Percentiles rank a stretch among this genome's conserved stretches.
Conservation (phyloP, 2,329 filamentous ascomycete species). For the Penicillium sp. region DNA sequence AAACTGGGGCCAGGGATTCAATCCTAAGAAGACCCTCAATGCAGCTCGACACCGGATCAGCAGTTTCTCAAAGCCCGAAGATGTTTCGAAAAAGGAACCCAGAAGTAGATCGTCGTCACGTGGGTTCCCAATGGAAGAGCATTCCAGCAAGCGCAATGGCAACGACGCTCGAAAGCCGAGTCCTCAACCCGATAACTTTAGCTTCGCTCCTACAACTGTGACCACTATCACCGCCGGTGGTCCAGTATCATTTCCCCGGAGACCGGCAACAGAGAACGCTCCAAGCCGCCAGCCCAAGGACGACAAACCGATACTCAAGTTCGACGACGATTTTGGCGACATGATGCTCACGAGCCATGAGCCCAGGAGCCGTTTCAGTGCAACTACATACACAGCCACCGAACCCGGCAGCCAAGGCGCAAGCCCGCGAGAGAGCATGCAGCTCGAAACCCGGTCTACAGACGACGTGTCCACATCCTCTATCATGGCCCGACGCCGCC, state of each 20-base stretch:
- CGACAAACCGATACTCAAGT: constrained; percentile 19
- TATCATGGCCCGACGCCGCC: constrained; percentile 42
- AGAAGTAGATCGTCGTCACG: constrained; percentile 56
- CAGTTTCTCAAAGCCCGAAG: constrained; percentile 54
- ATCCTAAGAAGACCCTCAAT: constrained; percentile 33
- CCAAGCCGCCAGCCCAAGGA: constrained; percentile 10
- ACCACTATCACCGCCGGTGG: constrained; percentile 33
- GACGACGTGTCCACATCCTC: constrained; percentile 24
- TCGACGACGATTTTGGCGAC: constrained; percentile 32
- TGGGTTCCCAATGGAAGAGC: constrained; percentile 24
- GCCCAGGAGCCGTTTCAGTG: constrained; percentile 61
- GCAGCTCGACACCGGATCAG: constrained; percentile 28
- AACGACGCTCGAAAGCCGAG: constrained; percentile 22
- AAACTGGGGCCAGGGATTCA: constrained; percentile 36
- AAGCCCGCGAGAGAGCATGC: constrained; percentile 33
- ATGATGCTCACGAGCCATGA: constrained; percentile 47
- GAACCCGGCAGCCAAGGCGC: constrained; percentile 39
- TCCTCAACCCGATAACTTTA: constrained; percentile 26
- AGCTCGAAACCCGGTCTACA: constrained; percentile 32
- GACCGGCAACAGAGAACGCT: constrained; percentile 30
- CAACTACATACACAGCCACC: constrained; percentile 47
- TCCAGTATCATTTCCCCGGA: constrained; percentile 24
- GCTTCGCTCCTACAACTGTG: constrained; percentile 29
- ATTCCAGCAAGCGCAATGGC: constrained; percentile 25
- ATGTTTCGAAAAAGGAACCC: constrained; percentile 56